Percentiles rank a stretch among this genome's conserved stretches.
phyloP scores from a whole-genome alignment of 2,329 filamentous ascomycete genomes.

The Nannizzia gypsea region DNA sequence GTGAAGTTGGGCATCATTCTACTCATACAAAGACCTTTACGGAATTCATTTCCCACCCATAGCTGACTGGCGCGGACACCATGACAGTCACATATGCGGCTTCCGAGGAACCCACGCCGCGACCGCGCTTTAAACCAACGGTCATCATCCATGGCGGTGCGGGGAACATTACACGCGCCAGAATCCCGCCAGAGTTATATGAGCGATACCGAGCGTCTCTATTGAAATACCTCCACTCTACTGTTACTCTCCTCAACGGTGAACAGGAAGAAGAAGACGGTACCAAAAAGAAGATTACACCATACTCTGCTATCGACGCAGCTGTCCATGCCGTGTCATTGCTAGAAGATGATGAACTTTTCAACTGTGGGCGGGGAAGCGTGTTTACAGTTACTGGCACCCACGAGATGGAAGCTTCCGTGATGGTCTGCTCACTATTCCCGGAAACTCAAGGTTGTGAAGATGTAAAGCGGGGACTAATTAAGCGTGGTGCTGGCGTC shows the following conservation, averaged over 20 bases:
- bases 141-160: constrained; percentile 64
- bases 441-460: constrained; percentile 1
- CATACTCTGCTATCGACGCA: constrained; percentile 53
- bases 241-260: constrained; percentile 29
- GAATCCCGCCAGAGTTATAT: constrained; percentile 48
- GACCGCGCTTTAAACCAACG: constrained; percentile 38
- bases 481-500: constrained; percentile 67
- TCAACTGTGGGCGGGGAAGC: constrained; percentile 73
- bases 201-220: constrained; percentile 49
- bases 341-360: constrained; percentile 69
- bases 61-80: not conserved
- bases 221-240: constrained; percentile 46
- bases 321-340: constrained; percentile 63
- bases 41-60: not conserved
- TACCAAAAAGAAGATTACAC: not conserved
- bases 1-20: not conserved
- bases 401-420: constrained; percentile 74
- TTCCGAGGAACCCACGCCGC: not conserved
- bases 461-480: constrained; percentile 38
- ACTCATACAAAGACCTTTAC: not conserved
- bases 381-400: constrained; percentile 75
- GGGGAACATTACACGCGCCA: constrained; percentile 53
- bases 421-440: constrained; percentile 58
- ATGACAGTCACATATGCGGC: not conserved
- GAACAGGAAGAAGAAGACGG: not conserved